Evolutionary conservation across 257 asterid species (phyloP).

Genomic region (Ilex asprella): DNA sequence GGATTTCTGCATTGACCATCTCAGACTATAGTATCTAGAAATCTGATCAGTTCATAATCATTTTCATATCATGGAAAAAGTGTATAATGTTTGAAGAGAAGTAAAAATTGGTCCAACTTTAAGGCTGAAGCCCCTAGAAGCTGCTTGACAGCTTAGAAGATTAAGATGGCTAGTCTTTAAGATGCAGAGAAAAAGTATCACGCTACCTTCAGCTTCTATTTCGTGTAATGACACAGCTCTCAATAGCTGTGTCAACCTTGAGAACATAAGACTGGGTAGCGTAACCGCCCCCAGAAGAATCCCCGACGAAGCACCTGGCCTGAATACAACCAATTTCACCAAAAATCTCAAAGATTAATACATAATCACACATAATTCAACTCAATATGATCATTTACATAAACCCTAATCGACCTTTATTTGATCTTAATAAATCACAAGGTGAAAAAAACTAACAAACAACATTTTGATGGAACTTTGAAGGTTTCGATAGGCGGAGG

Average conservation of each 20-base stretch:
- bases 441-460: not conserved
- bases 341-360: not conserved
- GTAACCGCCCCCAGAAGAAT: conserved; percentile 79
- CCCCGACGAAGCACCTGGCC: conserved; percentile 94
- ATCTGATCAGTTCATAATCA: no score
- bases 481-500: not conserved
- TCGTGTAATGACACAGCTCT: conserved; percentile 40
- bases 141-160: no score
- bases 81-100: no score
- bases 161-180: not conserved
- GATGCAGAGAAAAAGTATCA: no score
- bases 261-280: conserved; percentile 72
- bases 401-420: not conserved
- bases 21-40: no score
- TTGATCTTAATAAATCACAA: not conserved
- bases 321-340: conserved; percentile 17
- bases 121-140: no score
- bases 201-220: conserved; percentile 47
- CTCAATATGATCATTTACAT: no score
- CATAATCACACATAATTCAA: not conserved
- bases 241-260: conserved; percentile 59
- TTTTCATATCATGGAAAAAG: no score
- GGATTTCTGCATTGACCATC: no score
- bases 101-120: no score
- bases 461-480: no score